Conservation (phyloP, 805 yeast species). For the Pichia californica region DNA sequence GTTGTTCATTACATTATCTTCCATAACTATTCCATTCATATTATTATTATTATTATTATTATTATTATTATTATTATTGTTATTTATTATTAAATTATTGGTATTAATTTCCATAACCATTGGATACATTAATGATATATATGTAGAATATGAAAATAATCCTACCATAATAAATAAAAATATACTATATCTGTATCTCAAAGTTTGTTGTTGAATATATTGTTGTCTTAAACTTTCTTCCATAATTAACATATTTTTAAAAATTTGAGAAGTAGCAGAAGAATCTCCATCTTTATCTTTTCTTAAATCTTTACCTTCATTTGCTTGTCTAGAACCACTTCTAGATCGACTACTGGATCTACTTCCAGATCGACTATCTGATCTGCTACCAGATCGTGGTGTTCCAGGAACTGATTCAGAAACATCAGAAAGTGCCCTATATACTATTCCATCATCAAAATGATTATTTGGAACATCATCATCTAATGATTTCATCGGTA, state of each 20-base stretch:
- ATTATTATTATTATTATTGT: too few relatives aligned
- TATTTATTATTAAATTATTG: neutral
- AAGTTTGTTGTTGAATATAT: slow-evolving; percentile 59
- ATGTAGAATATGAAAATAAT: slow-evolving; percentile 31
- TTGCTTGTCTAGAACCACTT: slow-evolving; percentile 11
- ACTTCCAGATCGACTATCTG: neutral
- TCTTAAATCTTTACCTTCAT: slow-evolving; percentile 2
- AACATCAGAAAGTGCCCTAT: neutral
- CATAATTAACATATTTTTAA: slow-evolving; percentile 71
- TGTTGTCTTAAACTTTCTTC: slow-evolving; percentile 86
- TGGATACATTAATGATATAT: slow-evolving; percentile 26
- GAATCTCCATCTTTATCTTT: slow-evolving; percentile 17
- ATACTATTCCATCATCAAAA: slow-evolving; percentile 8
- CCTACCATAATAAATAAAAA: slow-evolving; percentile 29
- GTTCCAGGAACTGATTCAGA: neutral
- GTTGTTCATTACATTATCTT: neutral
- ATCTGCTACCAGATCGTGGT: slow-evolving; percentile 1
- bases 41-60: neutral
- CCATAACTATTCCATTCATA: neutral
- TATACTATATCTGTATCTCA: slow-evolving; percentile 56
- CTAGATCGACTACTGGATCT: slow-evolving; percentile 12
- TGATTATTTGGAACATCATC: neutral
- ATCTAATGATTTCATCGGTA: neutral
- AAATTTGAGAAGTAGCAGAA: slow-evolving; percentile 54
- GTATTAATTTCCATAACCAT: neutral